Conservation (phyloP, 768 basidiomycete genomes). For the Lactifluus subvellereus region DNA sequence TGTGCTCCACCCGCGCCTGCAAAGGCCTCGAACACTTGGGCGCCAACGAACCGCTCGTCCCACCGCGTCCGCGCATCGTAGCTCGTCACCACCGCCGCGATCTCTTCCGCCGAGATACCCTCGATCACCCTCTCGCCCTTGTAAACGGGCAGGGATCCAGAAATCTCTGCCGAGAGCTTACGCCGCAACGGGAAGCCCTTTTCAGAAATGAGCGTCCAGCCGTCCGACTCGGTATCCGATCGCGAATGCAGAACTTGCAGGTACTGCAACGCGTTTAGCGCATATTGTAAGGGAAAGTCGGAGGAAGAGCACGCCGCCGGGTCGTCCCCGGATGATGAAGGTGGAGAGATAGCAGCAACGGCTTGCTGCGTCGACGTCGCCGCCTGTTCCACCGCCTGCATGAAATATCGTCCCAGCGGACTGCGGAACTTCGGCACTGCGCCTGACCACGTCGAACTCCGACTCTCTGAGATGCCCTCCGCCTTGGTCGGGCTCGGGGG, state of each 20-base stretch:
- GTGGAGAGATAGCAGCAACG: slow-evolving; percentile 60
- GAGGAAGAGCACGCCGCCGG: slow-evolving; percentile 43
- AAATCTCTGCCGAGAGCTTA: slow-evolving; percentile 71
- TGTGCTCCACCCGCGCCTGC: no score
- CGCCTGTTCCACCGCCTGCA: slow-evolving; percentile 69
- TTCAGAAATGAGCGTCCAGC: no score
- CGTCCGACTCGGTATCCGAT: no score
- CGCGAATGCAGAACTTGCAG: no score
- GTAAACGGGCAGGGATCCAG: slow-evolving; percentile 75
- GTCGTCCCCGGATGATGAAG: slow-evolving; percentile 35
- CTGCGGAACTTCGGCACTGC: slow-evolving; percentile 63
- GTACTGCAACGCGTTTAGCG: no score
- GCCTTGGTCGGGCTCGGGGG: not conserved
- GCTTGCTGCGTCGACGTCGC: slow-evolving; percentile 36
- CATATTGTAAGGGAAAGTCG: slow-evolving; percentile 33
- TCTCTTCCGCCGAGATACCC: slow-evolving; percentile 88
- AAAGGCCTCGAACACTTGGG: slow-evolving; percentile 63
- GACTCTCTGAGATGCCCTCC: slow-evolving; percentile 21
- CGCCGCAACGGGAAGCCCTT: slow-evolving; percentile 63
- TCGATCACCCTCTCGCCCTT: slow-evolving; percentile 89
- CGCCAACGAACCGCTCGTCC: slow-evolving; percentile 83
- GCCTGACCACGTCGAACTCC: slow-evolving; percentile 38
- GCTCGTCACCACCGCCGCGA: slow-evolving; percentile 66
- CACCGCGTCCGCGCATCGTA: slow-evolving; percentile 70
- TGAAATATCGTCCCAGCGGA: slow-evolving; percentile 65